A percentile compares a stretch with the other conserved stretches of the same genome.
Conservation (phyloP, 495 filamentous ascomycete species). For the Penicillium malachiteum region DNA sequence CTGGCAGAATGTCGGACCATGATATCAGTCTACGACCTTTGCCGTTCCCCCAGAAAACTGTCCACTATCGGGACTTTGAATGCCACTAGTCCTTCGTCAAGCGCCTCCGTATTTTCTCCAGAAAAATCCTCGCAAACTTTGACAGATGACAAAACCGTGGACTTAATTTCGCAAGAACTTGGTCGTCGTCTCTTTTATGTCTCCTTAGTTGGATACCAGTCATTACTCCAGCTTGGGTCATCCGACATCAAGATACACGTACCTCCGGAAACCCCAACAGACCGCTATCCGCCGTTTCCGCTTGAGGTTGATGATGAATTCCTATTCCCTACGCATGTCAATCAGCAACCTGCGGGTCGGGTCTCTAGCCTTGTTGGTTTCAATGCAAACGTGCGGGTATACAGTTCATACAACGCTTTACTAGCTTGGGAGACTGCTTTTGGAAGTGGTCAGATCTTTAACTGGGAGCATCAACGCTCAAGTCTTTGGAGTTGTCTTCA, state of each 20-base stretch:
- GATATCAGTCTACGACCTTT: slow-evolving; percentile 63
- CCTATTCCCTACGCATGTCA: slow-evolving; percentile 61
- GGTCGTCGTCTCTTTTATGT: slow-evolving; percentile 78
- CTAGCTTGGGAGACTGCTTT: slow-evolving; percentile 71
- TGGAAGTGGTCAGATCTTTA: slow-evolving; percentile 65
- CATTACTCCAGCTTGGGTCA: slow-evolving; percentile 65
- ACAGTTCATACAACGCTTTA: slow-evolving; percentile 66
- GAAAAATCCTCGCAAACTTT: slow-evolving; percentile 13
- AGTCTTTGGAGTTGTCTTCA: slow-evolving; percentile 61
- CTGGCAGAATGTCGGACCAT: slow-evolving; percentile 73
- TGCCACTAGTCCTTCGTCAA: slow-evolving; percentile 28
- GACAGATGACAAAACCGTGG: slow-evolving; percentile 35
- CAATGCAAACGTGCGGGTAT: slow-evolving; percentile 72
- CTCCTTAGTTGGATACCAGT: slow-evolving; percentile 64
- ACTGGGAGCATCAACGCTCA: slow-evolving; percentile 69
- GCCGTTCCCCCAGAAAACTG: slow-evolving; percentile 41
- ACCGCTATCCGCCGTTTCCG: slow-evolving; percentile 79
- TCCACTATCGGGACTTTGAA: slow-evolving; percentile 8
- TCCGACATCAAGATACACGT: slow-evolving; percentile 62
- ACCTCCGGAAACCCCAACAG: slow-evolving; percentile 66
- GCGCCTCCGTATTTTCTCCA: slow-evolving; percentile 25
- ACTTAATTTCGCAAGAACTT: slow-evolving; percentile 75
- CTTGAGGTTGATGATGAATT: slow-evolving; percentile 77
- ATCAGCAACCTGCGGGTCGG: slow-evolving; percentile 59
- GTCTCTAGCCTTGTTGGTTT: slow-evolving; percentile 70